These are phyloP conservation scores for Trifolium pratense DNA, from an alignment of 306 rosid species.

Conservation along the genomic window DNA sequence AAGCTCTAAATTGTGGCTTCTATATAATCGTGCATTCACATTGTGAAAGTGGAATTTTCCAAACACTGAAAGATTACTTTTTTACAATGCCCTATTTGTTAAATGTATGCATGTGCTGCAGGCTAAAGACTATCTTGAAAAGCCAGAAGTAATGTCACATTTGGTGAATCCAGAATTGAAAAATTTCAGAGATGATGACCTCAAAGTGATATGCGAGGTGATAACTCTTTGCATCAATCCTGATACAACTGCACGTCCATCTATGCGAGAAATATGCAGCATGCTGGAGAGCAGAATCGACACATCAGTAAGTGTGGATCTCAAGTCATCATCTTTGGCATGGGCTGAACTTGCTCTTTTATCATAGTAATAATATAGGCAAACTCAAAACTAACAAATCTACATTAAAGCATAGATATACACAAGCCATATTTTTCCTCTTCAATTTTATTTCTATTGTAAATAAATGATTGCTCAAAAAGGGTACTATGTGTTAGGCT, in stretches of 20 bases:
- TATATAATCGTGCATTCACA: neutral
- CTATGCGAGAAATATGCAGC: conserved; percentile 69
- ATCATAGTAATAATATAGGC: conserved; percentile 52
- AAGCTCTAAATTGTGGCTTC: neutral
- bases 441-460: conserved; percentile 54
- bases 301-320: conserved; percentile 73
- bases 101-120: conserved; percentile 48
- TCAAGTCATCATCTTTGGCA: conserved; percentile 87
- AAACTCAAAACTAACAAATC: conserved; percentile 64
- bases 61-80: neutral
- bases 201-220: conserved; percentile 80
- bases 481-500: conserved; percentile 47
- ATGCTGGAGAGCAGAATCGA: conserved; percentile 86
- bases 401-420: conserved; percentile 63
- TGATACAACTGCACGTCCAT: conserved; percentile 59
- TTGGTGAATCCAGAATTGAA: conserved; percentile 88
- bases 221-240: conserved; percentile 72
- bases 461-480: conserved; percentile 67
- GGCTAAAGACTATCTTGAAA: conserved; percentile 87
- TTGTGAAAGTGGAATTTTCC: neutral
- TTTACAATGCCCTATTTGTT: conserved; percentile 1
- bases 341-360: conserved; percentile 98
- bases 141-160: conserved; percentile 73
- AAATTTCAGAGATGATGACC: conserved; percentile 73
- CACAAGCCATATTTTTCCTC: conserved; percentile 37